Evolutionary conservation across 75 land plant species (phyloP).

Genomic region (Gnetum montanum): DNA sequence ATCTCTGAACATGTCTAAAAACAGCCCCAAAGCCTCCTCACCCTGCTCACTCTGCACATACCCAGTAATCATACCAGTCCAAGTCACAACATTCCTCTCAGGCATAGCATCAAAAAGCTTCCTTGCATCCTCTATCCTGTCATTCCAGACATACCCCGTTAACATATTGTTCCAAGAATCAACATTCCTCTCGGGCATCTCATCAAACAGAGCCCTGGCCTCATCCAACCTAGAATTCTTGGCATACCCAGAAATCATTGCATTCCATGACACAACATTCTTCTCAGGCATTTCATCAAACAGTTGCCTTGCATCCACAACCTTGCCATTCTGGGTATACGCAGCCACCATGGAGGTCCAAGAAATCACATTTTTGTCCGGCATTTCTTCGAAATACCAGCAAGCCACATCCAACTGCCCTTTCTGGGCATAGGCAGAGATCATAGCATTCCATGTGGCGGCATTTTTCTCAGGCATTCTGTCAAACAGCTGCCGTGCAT

Average conservation of each 20-base stretch:
- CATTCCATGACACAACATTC: slow-evolving; percentile 3
- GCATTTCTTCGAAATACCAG: not conserved
- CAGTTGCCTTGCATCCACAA: not conserved
- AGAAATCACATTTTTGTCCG: not conserved
- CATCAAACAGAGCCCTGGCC: slow-evolving; percentile 1
- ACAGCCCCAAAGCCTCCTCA: slow-evolving; percentile 29
- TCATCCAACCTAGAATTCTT: not conserved
- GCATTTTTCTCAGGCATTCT: not conserved
- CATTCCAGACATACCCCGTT: slow-evolving; percentile 3
- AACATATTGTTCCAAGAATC: slow-evolving; percentile 2
- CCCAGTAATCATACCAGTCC: slow-evolving; percentile 35
- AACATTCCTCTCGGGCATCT: slow-evolving; percentile 2
- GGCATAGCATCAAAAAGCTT: slow-evolving; percentile 33
- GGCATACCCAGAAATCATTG: not conserved
- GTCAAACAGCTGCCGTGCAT: slow-evolving; percentile 6
- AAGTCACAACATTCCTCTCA: slow-evolving; percentile 34
- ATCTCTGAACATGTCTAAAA: slow-evolving; percentile 23
- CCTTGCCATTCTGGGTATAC: not conserved
- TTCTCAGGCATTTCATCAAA: not conserved
- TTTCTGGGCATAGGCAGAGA: slow-evolving; percentile 3
- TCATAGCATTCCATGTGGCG: slow-evolving; percentile 5
- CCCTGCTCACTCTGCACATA: slow-evolving; percentile 17
- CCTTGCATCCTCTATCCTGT: slow-evolving; percentile 16
- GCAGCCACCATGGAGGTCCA: not conserved
- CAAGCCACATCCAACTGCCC: not conserved